Evolutionary conservation across 768 basidiomycete species (phyloP).

Genomic region (Porpolomopsis calyptriformis): DNA sequence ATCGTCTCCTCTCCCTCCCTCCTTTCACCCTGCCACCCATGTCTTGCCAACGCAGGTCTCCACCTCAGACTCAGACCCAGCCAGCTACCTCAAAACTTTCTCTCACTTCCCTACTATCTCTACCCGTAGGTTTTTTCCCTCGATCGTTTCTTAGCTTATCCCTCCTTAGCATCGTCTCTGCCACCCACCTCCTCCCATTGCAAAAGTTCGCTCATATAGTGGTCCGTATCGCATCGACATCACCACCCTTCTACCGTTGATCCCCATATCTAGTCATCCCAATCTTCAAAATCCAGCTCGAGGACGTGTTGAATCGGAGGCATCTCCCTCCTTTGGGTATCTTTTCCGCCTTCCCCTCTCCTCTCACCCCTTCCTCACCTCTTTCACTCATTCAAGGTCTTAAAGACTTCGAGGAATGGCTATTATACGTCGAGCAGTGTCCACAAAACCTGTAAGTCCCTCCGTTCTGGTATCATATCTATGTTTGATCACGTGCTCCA

Average conservation of each 20-base stretch:
- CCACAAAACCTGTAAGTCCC: slow-evolving; percentile 61
- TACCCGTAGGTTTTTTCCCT: slow-evolving; percentile 26
- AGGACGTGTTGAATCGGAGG: slow-evolving; percentile 65
- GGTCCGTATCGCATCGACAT: slow-evolving; percentile 28
- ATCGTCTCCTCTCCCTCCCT: background rate
- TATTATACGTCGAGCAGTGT: slow-evolving; percentile 58
- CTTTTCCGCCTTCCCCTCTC: slow-evolving; percentile 9
- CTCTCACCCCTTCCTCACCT: background rate
- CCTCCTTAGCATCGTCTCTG: slow-evolving; percentile 41
- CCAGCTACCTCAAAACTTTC: slow-evolving; percentile 17
- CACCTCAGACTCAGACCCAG: slow-evolving; percentile 19
- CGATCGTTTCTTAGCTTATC: background rate
- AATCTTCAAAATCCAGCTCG: slow-evolving; percentile 53
- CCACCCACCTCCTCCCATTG: slow-evolving; percentile 57
- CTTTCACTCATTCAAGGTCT: slow-evolving; percentile 31
- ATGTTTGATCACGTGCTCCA: slow-evolving; percentile 17
- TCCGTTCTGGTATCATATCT: slow-evolving; percentile 2
- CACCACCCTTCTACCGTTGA: no score
- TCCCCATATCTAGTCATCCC: slow-evolving; percentile 43
- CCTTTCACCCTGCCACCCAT: slow-evolving; percentile 9
- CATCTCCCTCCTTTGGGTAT: slow-evolving; percentile 69
- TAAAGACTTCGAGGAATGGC: slow-evolving; percentile 53
- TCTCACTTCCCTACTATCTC: slow-evolving; percentile 24
- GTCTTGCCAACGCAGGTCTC: slow-evolving; percentile 10
- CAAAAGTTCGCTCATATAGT: slow-evolving; percentile 57